phyloP scores from a whole-genome alignment of 2,329 filamentous ascomycete species.

The Fusarium chaquense region DNA sequence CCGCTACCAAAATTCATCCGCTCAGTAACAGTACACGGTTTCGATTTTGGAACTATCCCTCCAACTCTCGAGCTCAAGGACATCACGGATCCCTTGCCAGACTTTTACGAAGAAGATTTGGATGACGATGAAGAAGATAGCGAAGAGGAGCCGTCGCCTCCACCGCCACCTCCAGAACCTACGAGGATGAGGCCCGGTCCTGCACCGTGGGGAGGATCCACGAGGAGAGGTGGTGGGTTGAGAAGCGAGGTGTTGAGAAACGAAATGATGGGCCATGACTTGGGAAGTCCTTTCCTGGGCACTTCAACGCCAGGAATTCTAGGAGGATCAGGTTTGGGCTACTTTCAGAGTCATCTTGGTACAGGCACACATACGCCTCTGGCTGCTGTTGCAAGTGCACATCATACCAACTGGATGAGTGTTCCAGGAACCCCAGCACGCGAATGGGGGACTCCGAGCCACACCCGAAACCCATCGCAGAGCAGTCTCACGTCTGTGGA shows the following conservation, averaged over 20 bases:
- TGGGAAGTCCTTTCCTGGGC: conserved; percentile 69
- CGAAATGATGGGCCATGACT: conserved; percentile 56
- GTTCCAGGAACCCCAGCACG: conserved; percentile 33
- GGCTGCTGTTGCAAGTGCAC: conserved; percentile 80
- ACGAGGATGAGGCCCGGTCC: conserved; percentile 40
- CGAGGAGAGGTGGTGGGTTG: conserved; percentile 47
- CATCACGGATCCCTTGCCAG: conserved; percentile 92
- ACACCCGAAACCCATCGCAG: conserved; percentile 60
- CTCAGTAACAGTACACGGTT: conserved; percentile 92
- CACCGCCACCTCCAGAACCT: conserved; percentile 33
- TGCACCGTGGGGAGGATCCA: conserved; percentile 26
- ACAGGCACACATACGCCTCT: conserved; percentile 84
- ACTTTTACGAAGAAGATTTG: conserved; percentile 91
- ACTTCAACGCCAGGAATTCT: conserved; percentile 72
- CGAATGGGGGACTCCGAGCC: conserved; percentile 43
- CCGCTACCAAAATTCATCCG: conserved; percentile 95
- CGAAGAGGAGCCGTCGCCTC: conserved; percentile 48
- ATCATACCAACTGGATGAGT: conserved; percentile 54
- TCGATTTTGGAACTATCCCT: conserved; percentile 87
- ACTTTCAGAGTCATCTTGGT: conserved; percentile 83
- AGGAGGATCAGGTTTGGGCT: conserved; percentile 80
- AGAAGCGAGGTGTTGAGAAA: conserved; percentile 51
- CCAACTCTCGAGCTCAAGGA: conserved; percentile 94
- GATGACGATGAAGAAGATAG: conserved; percentile 62
- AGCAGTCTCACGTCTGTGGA: conserved; percentile 61